Percentiles rank a stretch among this genome's conserved stretches.
Evolutionary conservation across 2,329 filamentous ascomycete genomes (phyloP).

Genomic region (Stemphylium lycopersici): DNA sequence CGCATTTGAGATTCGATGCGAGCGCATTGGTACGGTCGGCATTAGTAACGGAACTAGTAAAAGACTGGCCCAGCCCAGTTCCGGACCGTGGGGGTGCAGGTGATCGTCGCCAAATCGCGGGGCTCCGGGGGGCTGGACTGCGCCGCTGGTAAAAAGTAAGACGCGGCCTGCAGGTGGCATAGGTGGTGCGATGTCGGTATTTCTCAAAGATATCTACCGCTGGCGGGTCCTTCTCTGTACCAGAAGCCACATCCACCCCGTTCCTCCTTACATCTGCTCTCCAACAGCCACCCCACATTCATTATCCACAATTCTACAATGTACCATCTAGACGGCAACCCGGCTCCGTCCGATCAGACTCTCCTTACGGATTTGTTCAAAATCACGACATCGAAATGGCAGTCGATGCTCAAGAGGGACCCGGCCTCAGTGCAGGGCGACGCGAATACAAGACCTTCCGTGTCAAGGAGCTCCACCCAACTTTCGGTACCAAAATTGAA

Average conservation of each 20-base stretch:
- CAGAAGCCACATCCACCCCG: not conserved
- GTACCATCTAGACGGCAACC: constrained; percentile 36
- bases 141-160: not conserved
- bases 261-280: not conserved
- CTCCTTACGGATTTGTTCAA: constrained; percentile 30
- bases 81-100: constrained; percentile 6
- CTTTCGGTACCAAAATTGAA: constrained; percentile 45
- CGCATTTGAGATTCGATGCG: too few relatives aligned
- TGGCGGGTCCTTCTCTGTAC: not conserved
- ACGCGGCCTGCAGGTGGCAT: not conserved
- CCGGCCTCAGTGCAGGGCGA: constrained; percentile 6
- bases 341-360: constrained; percentile 24
- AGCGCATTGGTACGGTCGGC: too few relatives aligned
- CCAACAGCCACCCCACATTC: not conserved
- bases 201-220: constrained; percentile 14
- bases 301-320: constrained; percentile 11
- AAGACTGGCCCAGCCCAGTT: constrained; percentile 1
- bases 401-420: constrained; percentile 20
- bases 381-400: constrained; percentile 30
- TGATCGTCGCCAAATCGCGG: constrained; percentile 9
- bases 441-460: constrained; percentile 32
- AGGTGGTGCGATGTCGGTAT: constrained; percentile 12
- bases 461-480: constrained; percentile 45
- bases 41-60: too few relatives aligned
- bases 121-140: constrained; percentile 14